Evolutionary conservation across 805 yeast species (phyloP).

Genomic region (Yamadazyma olivae): DNA sequence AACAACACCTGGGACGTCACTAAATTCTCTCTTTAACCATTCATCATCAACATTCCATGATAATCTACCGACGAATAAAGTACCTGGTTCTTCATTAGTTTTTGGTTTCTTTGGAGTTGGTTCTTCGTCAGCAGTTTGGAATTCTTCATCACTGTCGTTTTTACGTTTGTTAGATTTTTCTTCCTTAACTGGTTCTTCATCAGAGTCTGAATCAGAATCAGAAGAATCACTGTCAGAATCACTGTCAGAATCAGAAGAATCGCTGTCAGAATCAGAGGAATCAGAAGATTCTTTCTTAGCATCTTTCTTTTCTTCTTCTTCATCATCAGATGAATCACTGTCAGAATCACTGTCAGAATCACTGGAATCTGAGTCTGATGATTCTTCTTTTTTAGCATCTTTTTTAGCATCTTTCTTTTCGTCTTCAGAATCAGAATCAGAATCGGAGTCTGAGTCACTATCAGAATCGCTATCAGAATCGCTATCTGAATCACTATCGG

Average conservation of each 20-base stretch:
- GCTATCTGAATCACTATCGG: constrained; percentile 14
- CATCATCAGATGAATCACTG: constrained; percentile 11
- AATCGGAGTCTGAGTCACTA: constrained; percentile 24
- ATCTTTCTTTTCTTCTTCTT: constrained; percentile 24
- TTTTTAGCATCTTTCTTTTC: constrained; percentile 21
- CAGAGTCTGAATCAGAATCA: constrained; percentile 14
- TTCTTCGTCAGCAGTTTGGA: constrained; percentile 29
- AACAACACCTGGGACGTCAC: constrained; percentile 73
- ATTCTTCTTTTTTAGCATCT: constrained; percentile 15
- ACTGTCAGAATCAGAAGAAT: constrained; percentile 14
- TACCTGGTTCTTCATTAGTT: constrained; percentile 67
- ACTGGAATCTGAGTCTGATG: constrained; percentile 21
- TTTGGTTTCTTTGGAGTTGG: constrained; percentile 53
- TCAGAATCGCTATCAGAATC: constrained; percentile 20
- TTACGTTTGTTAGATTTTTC: constrained; percentile 31
- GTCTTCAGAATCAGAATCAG: constrained; percentile 25
- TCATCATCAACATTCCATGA: constrained; percentile 97
- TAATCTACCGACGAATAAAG: constrained; percentile 93
- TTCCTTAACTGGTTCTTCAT: constrained; percentile 26
- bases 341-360: constrained; percentile 16
- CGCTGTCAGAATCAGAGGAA: constrained; percentile 23
- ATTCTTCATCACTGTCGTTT: constrained; percentile 37
- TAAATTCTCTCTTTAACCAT: constrained; percentile 87
- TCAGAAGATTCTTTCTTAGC: constrained; percentile 14
- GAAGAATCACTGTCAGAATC: background rate